Conservation (phyloP, 1,139 yeast species). For the Eremothecium sinecaudum region DNA sequence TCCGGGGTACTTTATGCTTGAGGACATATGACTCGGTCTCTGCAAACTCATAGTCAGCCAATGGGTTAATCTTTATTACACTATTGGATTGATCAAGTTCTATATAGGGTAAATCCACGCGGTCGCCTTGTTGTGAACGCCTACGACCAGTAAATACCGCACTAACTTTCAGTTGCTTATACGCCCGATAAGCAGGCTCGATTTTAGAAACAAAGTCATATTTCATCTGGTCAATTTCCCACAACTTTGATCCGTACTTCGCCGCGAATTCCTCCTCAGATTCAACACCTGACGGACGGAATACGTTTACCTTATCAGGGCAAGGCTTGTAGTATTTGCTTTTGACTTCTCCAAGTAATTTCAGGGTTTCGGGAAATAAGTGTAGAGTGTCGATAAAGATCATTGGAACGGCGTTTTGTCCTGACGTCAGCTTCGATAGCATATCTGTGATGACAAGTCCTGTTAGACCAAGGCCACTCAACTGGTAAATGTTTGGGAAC, state of each 20-base stretch:
- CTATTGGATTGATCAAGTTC: constrained; percentile 66
- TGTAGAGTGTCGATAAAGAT: constrained; percentile 85
- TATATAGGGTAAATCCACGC: constrained; percentile 63
- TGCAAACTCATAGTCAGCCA: constrained; percentile 72
- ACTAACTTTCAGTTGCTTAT: constrained; percentile 54
- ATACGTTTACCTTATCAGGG: constrained; percentile 45
- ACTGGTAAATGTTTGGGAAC: constrained; percentile 75
- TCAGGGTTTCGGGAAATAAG: constrained; percentile 87
- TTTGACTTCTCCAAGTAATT: constrained; percentile 54
- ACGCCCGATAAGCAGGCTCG: constrained; percentile 86
- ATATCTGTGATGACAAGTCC: constrained; percentile 85
- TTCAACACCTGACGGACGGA: constrained; percentile 49
- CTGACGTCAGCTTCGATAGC: constrained; percentile 41
- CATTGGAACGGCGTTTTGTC: constrained; percentile 43
- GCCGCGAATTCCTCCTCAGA: constrained; percentile 57
- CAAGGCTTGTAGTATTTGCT: constrained; percentile 38
- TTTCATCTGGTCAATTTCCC: constrained; percentile 74
- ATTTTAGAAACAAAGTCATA: constrained; percentile 88
- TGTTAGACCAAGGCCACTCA: constrained; percentile 91
- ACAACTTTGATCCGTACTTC: constrained; percentile 63
- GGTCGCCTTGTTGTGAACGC: constrained; percentile 79
- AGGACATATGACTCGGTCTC: constrained; percentile 66
- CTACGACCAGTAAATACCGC: constrained; percentile 93
- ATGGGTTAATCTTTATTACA: constrained; percentile 78
- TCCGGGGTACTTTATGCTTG: constrained; percentile 69